Evolutionary conservation across 2,329 filamentous ascomycete species (phyloP).

Genomic region (Madurella mycetomatis): DNA sequence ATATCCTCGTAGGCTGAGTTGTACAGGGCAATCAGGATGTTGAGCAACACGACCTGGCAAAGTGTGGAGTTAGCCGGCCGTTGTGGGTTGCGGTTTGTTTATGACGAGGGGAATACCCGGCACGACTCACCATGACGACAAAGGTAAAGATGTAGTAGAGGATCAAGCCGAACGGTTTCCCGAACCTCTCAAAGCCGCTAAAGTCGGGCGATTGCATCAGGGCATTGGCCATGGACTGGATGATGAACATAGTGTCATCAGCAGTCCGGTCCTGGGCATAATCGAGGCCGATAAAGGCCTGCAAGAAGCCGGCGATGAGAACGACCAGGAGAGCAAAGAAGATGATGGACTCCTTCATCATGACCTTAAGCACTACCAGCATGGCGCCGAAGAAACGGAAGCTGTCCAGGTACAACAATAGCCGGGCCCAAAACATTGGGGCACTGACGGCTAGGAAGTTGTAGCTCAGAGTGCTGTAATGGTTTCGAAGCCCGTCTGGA

Average conservation of each 20-base stretch:
- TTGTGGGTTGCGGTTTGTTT: slow-evolving; percentile 26
- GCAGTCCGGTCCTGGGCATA: slow-evolving; percentile 68
- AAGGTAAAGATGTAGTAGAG: slow-evolving; percentile 98
- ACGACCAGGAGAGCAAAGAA: slow-evolving; percentile 90
- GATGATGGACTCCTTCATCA: slow-evolving; percentile 91
- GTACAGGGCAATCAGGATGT: slow-evolving; percentile 95
- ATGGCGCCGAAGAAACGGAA: slow-evolving; percentile 97
- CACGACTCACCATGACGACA: slow-evolving; percentile 73
- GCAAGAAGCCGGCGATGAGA: slow-evolving; percentile 81
- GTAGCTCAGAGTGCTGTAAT: slow-evolving; percentile 80
- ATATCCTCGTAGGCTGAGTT: slow-evolving; percentile 96
- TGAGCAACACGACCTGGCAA: slow-evolving; percentile 66
- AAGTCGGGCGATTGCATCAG: slow-evolving; percentile 93
- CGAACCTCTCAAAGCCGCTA: slow-evolving; percentile 80
- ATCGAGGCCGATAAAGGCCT: slow-evolving; percentile 90
- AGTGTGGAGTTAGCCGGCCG: slow-evolving; percentile 1
- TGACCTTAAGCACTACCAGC: slow-evolving; percentile 92
- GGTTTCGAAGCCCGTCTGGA: slow-evolving; percentile 46
- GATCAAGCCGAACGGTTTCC: slow-evolving; percentile 86
- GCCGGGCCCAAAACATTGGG: slow-evolving; percentile 93
- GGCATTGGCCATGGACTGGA: slow-evolving; percentile 80
- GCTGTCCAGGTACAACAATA: slow-evolving; percentile 88
- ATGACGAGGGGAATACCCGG: background rate
- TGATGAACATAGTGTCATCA: slow-evolving; percentile 67
- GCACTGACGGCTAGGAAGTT: slow-evolving; percentile 91